Evolutionary conservation across 1,139 yeast genomes (phyloP).

Genomic region (Cylindricascospora bacillispora): DNA sequence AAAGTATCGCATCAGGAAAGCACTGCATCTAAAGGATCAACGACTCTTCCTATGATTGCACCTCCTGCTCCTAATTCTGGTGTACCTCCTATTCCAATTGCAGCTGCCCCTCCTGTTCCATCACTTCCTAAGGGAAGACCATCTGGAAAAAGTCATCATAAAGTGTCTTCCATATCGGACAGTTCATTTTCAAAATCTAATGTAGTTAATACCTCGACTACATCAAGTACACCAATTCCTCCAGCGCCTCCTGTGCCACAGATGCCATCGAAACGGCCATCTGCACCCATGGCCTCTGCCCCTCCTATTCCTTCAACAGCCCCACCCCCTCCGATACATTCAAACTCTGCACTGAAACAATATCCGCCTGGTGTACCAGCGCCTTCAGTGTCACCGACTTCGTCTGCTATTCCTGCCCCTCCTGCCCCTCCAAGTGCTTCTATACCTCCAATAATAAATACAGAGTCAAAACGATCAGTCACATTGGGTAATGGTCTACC

Average conservation of each 20-base stretch:
- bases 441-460: conserved; percentile 3
- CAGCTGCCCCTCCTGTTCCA: conserved; percentile 16
- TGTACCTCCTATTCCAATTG: conserved; percentile 12
- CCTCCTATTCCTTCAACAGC: conserved; percentile 16
- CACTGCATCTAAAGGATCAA: conserved; percentile 5
- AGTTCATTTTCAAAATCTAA: too few species aligned
- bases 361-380: conserved; percentile 12
- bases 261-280: conserved; percentile 19
- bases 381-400: conserved; percentile 20
- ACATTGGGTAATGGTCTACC: conserved; percentile 10
- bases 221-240: conserved; percentile 10
- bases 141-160: background rate
- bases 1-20: conserved; percentile 1
- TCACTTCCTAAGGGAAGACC: conserved; percentile 3
- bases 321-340: conserved; percentile 23
- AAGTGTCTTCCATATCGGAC: background rate
- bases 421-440: conserved; percentile 7
- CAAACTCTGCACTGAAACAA: conserved; percentile 15
- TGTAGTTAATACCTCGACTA: conserved; percentile 4
- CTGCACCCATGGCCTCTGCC: conserved; percentile 14
- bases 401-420: conserved; percentile 13
- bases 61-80: conserved; percentile 9
- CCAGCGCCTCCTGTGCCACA: conserved; percentile 14
- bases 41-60: conserved; percentile 15
- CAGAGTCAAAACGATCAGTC: conserved; percentile 1